phyloP scores from a whole-genome alignment of 192 early-diverging fungal genomes.

The Backusella psychrophila region DNA sequence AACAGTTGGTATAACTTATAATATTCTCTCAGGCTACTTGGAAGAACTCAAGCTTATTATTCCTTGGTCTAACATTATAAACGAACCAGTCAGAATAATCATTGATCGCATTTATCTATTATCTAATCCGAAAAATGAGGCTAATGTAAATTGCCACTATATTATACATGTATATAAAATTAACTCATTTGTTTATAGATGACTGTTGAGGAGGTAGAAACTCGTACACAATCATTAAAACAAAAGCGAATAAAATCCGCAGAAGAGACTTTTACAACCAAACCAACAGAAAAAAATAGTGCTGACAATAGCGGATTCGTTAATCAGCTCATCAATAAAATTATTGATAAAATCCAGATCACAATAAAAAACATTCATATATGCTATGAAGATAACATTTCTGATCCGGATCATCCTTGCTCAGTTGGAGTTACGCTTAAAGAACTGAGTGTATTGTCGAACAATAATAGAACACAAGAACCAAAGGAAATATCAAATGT shows the following conservation, averaged over 20 bases:
- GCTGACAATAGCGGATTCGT: constrained; percentile 54
- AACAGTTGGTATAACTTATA: not conserved
- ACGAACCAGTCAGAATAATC: constrained; percentile 72
- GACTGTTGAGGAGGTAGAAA: constrained; percentile 58
- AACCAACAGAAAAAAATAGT: constrained; percentile 4
- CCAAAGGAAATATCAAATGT: constrained; percentile 63
- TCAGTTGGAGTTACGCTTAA: constrained; percentile 73
- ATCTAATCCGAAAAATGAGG: constrained; percentile 61
- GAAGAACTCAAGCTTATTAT: constrained; percentile 79
- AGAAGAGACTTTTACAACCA: constrained; percentile 34
- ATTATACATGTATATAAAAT: not conserved
- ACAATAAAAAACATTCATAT: constrained; percentile 84
- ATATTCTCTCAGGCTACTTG: constrained; percentile 58
- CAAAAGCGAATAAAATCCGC: constrained; percentile 61
- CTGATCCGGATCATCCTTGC: constrained; percentile 65
- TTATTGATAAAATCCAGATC: constrained; percentile 86
- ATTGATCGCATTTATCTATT: constrained; percentile 77
- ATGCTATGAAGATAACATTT: constrained; percentile 78
- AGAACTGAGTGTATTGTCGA: constrained; percentile 78
- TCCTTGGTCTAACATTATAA: constrained; percentile 86
- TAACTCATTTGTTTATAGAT: constrained; percentile 9
- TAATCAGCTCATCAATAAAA: constrained; percentile 72
- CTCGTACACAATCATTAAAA: constrained; percentile 64
- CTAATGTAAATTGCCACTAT: constrained; percentile 41
- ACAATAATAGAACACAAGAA: constrained; percentile 42